Conservation (phyloP, 495 filamentous ascomycete species). For the Penicillium silybi region DNA sequence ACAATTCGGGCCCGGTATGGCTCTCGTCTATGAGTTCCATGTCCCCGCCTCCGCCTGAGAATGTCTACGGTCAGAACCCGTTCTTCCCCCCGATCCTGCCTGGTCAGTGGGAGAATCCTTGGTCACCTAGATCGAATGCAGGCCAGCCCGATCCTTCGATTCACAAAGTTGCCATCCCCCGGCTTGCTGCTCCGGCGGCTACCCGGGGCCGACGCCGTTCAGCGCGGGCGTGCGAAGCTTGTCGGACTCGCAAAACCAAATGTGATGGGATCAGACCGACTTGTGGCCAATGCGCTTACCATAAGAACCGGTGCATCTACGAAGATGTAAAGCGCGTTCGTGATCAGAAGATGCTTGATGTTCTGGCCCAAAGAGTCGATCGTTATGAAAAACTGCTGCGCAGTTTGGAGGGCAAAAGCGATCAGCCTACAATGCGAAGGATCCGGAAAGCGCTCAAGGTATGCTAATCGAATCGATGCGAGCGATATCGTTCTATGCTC, state of each 20-base stretch:
- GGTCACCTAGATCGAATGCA: neutral
- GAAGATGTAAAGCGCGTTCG: conserved; percentile 56
- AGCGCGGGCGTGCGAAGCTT: conserved; percentile 64
- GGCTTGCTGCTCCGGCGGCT: conserved; percentile 5
- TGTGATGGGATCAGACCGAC: conserved; percentile 52
- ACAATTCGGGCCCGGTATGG: neutral
- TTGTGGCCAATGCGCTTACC: conserved; percentile 52
- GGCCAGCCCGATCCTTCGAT: neutral
- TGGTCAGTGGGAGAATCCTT: neutral
- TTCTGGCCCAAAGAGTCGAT: conserved; percentile 39
- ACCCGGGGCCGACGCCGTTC: conserved; percentile 32
- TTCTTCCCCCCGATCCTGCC: neutral
- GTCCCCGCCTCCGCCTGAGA: neutral
- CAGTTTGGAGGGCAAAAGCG: conserved; percentile 33
- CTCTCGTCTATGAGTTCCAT: neutral
- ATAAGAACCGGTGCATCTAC: conserved; percentile 47
- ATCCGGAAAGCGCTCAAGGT: conserved; percentile 37
- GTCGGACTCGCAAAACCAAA: conserved; percentile 63
- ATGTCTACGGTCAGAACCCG: neutral
- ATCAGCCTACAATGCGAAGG: conserved; percentile 20
- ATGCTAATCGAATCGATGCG: conserved; percentile 3
- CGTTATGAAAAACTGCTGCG: conserved; percentile 42
- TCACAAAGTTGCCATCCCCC: conserved; percentile 36
- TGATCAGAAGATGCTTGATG: conserved; percentile 46
- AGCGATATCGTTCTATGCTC: neutral